Conservation (phyloP, 352 stramenopile genomes). For the Saprolegnia diclina region DNA sequence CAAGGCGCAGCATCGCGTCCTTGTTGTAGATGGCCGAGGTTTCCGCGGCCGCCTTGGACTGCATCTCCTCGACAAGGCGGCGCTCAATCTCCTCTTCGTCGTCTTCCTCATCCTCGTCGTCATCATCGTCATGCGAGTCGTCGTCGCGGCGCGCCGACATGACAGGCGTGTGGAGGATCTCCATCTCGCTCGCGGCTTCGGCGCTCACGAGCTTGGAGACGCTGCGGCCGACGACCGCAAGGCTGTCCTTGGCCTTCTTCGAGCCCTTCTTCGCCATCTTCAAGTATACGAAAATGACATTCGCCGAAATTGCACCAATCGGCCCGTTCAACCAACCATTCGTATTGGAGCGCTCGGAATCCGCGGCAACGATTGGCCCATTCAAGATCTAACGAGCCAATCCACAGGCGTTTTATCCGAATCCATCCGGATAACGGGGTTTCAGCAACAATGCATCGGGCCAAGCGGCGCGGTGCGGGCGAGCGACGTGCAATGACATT, state of each 20-base stretch:
- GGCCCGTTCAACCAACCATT: slow-evolving; percentile 25
- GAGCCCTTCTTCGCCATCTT: slow-evolving; percentile 8
- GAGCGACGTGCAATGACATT: too few relatives aligned
- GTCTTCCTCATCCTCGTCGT: slow-evolving; percentile 50
- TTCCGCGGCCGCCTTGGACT: slow-evolving; percentile 37
- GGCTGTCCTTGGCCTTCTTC: not conserved
- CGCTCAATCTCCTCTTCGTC: slow-evolving; percentile 69
- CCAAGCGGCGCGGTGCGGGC: too few relatives aligned
- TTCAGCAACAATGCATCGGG: slow-evolving; percentile 6
- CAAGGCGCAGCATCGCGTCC: slow-evolving; percentile 54
- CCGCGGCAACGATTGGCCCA: not conserved
- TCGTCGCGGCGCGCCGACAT: slow-evolving; percentile 35
- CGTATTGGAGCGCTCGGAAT: not conserved
- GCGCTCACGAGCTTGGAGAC: slow-evolving; percentile 46
- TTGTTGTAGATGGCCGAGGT: slow-evolving; percentile 64
- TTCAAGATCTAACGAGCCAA: not conserved
- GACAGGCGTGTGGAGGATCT: slow-evolving; percentile 78
- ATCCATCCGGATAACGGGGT: not conserved
- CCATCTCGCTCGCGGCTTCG: slow-evolving; percentile 67
- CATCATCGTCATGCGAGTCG: slow-evolving; percentile 32
- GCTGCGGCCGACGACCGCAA: slow-evolving; percentile 23
- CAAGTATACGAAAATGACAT: slow-evolving; percentile 2
- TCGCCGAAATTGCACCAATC: not conserved
- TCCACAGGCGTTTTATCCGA: not conserved
- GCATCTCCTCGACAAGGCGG: slow-evolving; percentile 61